A percentile compares a stretch with the other conserved stretches of the same genome.
These are phyloP conservation scores for Lodderomyces elongisporus DNA, from an alignment of 1,139 yeast species.

Conservation along the genomic window DNA sequence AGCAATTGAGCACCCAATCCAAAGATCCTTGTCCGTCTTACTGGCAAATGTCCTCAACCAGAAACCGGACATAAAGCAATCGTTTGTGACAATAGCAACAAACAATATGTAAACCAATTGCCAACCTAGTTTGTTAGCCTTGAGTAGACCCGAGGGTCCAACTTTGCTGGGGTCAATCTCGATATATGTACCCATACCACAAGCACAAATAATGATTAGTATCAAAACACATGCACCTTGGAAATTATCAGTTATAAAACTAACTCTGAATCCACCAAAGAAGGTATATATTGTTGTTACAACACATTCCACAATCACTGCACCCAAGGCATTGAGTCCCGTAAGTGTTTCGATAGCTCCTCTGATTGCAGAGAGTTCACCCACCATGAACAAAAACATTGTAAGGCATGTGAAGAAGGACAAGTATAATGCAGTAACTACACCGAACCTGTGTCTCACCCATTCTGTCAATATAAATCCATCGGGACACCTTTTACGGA, in stretches of 20 bases:
- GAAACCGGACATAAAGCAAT: slow-evolving; percentile 84
- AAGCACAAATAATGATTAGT: slow-evolving; percentile 63
- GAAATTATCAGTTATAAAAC: slow-evolving; percentile 81
- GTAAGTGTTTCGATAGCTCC: slow-evolving; percentile 74
- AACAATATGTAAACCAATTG: slow-evolving; percentile 78
- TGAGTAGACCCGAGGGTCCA: slow-evolving; percentile 60
- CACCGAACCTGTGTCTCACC: slow-evolving; percentile 80
- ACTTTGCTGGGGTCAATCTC: slow-evolving; percentile 61
- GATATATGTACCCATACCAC: slow-evolving; percentile 77
- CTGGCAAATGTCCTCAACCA: slow-evolving; percentile 96
- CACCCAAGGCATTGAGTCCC: slow-evolving; percentile 74
- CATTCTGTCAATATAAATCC: slow-evolving; percentile 95
- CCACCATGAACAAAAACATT: slow-evolving; percentile 81
- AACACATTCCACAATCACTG: slow-evolving; percentile 78
- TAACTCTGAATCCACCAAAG: slow-evolving; percentile 85
- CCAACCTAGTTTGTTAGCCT: slow-evolving; percentile 76
- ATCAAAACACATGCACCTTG: slow-evolving; percentile 76
- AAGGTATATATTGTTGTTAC: slow-evolving; percentile 86
- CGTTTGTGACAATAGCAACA: slow-evolving; percentile 86
- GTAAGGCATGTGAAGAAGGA: slow-evolving; percentile 82
- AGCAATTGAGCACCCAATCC: slow-evolving; percentile 73
- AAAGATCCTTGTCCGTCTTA: slow-evolving; percentile 65
- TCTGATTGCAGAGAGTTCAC: slow-evolving; percentile 78
- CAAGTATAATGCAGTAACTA: slow-evolving; percentile 64
- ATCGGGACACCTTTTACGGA: slow-evolving; percentile 75